phyloP scores from a whole-genome alignment of 2,329 filamentous ascomycete genomes.

The Tolypocladium amazonense region DNA sequence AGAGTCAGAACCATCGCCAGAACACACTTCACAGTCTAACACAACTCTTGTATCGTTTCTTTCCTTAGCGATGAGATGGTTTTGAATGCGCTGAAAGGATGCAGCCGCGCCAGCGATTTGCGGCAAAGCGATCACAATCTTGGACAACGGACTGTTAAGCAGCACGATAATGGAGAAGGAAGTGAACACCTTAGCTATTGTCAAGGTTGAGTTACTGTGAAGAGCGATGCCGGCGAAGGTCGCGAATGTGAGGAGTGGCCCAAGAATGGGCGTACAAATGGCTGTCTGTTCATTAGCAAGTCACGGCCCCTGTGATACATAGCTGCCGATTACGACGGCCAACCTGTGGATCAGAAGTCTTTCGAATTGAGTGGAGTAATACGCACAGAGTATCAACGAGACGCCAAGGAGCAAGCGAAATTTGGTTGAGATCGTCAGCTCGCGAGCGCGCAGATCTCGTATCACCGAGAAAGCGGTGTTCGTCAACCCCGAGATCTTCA shows the following conservation, averaged over 20 bases:
- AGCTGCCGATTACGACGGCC: not conserved
- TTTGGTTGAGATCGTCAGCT: slow-evolving; percentile 11
- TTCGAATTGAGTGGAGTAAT: not conserved
- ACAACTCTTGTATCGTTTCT: slow-evolving; percentile 5
- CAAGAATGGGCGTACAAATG: not conserved
- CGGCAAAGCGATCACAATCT: slow-evolving; percentile 11
- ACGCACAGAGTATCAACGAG: slow-evolving; percentile 7
- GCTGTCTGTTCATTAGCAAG: not conserved
- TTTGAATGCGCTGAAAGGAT: slow-evolving; percentile 15
- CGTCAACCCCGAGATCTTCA: slow-evolving; percentile 38
- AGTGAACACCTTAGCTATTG: slow-evolving; percentile 9
- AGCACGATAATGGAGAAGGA: slow-evolving; percentile 11
- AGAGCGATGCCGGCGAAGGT: slow-evolving; percentile 8
- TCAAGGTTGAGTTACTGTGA: slow-evolving; percentile 1
- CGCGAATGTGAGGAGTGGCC: slow-evolving; percentile 9
- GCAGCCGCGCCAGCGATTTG: slow-evolving; percentile 7
- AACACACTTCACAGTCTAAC: not conserved
- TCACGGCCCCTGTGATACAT: not conserved
- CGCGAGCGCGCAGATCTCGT: slow-evolving; percentile 8
- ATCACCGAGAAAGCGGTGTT: slow-evolving; percentile 18
- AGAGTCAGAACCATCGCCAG: not conserved
- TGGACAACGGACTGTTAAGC: slow-evolving; percentile 10
- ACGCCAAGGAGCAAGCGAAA: slow-evolving; percentile 10
- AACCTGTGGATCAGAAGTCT: not conserved
- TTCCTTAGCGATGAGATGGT: slow-evolving; percentile 11